Base-by-base conservation (phyloP, 495 filamentous ascomycete species). In the Letharia lupina region DNA sequence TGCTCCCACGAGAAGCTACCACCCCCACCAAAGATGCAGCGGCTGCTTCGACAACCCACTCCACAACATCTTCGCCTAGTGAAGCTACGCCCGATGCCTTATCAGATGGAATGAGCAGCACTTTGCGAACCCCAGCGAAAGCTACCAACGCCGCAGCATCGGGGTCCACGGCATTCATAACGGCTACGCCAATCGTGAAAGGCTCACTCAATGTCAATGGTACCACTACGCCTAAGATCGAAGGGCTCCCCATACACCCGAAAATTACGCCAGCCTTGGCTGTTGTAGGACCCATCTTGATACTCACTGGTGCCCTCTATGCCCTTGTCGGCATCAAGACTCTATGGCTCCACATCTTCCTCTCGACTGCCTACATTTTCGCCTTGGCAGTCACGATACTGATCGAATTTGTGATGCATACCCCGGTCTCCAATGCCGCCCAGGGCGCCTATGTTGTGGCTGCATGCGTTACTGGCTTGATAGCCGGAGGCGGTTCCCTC, bases 361-460 rank as follows among this genome's bases (percentile, higher is more conserved):
- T 96, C 60, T 93, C 91, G 8, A 82, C 88, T 2, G 90, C 85
- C 6, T 91, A 89, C 70, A 76, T 96, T 16, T 80, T 83, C 20
- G 84, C 85, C 67, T 76, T 97, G 40, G 84, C 89, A 16, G 87
- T 93, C 9, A 87, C 88, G 0, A 90, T 96, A 31, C 77, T 98
- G 12, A 93, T 98, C 67, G 75, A 94, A 56, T 98, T 97, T 72
- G 89, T 97, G 58, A 94, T 93, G 88, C 87, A 81, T 60, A 88
- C 87, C 3, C 92, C 93, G 0, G 84, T 96, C 58, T 81, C 77
- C 67, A 77, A 88, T 70, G 91, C 84, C 0, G 79, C 96, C 11
- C 90, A 96, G 75, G 93, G 93, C 50, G 93, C 87, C 39, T 97
- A 94, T 72, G 83, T 98, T 33, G 90, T 94, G 6, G 93, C 91